A percentile compares a stretch with the other conserved stretches of the same genome.
These are phyloP conservation scores for Ogataea kodamae DNA, from an alignment of 805 yeast genomes.

Conservation along the genomic window DNA sequence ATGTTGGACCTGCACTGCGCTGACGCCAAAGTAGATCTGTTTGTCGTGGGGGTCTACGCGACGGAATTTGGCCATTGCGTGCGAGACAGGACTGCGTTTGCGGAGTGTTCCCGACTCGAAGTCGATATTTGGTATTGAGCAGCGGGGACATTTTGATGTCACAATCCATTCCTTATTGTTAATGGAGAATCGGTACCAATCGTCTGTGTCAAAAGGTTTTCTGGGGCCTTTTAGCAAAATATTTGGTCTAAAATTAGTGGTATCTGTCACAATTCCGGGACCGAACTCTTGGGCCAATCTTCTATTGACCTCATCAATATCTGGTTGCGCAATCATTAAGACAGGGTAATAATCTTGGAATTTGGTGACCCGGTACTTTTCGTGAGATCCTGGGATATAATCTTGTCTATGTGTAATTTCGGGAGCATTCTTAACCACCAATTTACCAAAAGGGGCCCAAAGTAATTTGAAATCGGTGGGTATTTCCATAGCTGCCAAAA, in stretches of 20 bases:
- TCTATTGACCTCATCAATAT: constrained; percentile 19
- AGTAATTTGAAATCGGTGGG: constrained; percentile 17
- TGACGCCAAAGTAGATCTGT: constrained; percentile 22
- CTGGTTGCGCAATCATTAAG: constrained; percentile 21
- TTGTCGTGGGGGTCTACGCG: constrained; percentile 22
- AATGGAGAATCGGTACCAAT: constrained; percentile 23
- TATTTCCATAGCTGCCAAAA: constrained; percentile 13
- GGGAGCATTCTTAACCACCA: constrained; percentile 26
- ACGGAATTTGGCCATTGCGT: constrained; percentile 21
- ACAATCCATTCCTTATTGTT: constrained; percentile 20
- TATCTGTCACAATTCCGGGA: constrained; percentile 5
- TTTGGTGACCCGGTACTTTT: constrained; percentile 19
- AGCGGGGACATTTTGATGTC: constrained; percentile 29
- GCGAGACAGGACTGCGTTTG: constrained; percentile 18
- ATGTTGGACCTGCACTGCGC: constrained; percentile 24
- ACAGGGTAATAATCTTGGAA: constrained; percentile 30
- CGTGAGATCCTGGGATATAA: constrained; percentile 8
- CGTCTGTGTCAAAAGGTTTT: constrained; percentile 23
- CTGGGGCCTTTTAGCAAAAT: constrained; percentile 16
- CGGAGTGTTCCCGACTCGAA: constrained; percentile 18
- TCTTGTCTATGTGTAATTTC: constrained; percentile 6
- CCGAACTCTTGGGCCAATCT: constrained; percentile 7
- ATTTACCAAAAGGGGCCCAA: constrained; percentile 24
- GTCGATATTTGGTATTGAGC: constrained; percentile 27
- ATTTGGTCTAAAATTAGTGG: constrained; percentile 25